Base-by-base conservation (phyloP, 1,139 yeast genomes). In the Hemisphaericaspora xylofermentans region DNA sequence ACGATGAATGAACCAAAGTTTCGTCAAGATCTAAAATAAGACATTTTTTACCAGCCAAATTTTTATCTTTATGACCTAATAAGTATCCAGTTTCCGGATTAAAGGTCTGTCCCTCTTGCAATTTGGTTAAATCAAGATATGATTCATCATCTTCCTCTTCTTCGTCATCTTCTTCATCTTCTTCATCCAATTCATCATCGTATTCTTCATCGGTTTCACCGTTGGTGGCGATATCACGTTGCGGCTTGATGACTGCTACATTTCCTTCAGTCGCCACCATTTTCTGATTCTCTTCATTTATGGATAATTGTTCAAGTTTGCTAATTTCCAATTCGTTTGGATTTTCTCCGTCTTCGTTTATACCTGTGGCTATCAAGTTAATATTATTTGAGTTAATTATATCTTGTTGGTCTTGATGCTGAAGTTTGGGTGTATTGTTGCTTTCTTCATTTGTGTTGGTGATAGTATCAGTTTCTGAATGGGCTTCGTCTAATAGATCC, bases 1-100 rank as follows among this genome's bases (percentile, higher is more conserved):
- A 93, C 6, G 96, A 86, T 3, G 96, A 88, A 61, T 93, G 99
- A 19, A 93, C 98, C 48, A 93, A 76, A 2, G 99, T 93, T 65
- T 93, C 99, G 63, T 93, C 99, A 50, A 93, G 72, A 63, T 93
- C 99, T 43, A 93, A 72, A 15, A 93, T 88, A 38, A 93, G 77
- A 61, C 98, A 91, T 63, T 93, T 93, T 45, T 86, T 82, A 43
- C 79, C 78, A 24, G 62, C 64, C 45, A 60, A 69, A 19, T 48
- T 48, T 5, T 37, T 39, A 38, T 58, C 65, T 48, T 71, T 67
- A 39, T 44, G 45, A 9, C 85, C 81, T 49, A 93, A 69, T 33
- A 93, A 75, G 68, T 78, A 78, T 4, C 86, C 88, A 4, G 85
- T 67, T 44, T 65, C 72, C 56, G 56, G 78, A 60, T 51, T 83